phyloP scores from a whole-genome alignment of 352 stramenopile species.

The Pythium monospermum region DNA sequence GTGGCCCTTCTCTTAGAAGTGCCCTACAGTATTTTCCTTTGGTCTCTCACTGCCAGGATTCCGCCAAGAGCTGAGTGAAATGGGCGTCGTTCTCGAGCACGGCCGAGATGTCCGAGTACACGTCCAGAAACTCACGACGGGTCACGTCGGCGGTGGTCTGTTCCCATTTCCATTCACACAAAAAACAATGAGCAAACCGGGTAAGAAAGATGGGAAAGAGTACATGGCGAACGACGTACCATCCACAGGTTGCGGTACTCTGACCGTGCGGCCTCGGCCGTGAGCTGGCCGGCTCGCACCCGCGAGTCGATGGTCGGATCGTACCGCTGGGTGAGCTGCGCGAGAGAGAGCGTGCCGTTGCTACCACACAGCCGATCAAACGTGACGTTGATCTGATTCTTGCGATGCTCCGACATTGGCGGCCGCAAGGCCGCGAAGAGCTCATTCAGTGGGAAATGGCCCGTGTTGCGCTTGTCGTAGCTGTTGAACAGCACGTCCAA shows the following conservation, averaged over 20 bases:
- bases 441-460: conserved; percentile 44
- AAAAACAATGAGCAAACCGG: no score
- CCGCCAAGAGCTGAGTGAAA: conserved; percentile 59
- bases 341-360: conserved; percentile 42
- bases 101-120: conserved; percentile 67
- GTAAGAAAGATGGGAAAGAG: not conserved
- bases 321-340: conserved; percentile 36
- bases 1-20: no score
- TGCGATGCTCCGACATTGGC: conserved; percentile 29
- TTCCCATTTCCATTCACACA: no score
- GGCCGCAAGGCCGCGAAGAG: conserved; percentile 42
- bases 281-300: conserved; percentile 35
- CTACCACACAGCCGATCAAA: conserved; percentile 50
- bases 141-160: conserved; percentile 30
- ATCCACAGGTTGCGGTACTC: conserved; percentile 51
- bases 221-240: no score
- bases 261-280: conserved; percentile 23
- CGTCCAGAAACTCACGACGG: conserved; percentile 52
- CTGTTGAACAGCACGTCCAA: conserved; percentile 63
- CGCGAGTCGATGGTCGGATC: conserved; percentile 59
- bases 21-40: no score
- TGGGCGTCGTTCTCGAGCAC: conserved; percentile 53
- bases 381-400: conserved; percentile 30
- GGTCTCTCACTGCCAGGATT: conserved; percentile 56
- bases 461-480: conserved; percentile 64